A percentile compares a stretch with the other conserved stretches of the same genome.
phyloP scores from a whole-genome alignment of 2,329 filamentous ascomycete genomes.

The Talaromyces sp. region DNA sequence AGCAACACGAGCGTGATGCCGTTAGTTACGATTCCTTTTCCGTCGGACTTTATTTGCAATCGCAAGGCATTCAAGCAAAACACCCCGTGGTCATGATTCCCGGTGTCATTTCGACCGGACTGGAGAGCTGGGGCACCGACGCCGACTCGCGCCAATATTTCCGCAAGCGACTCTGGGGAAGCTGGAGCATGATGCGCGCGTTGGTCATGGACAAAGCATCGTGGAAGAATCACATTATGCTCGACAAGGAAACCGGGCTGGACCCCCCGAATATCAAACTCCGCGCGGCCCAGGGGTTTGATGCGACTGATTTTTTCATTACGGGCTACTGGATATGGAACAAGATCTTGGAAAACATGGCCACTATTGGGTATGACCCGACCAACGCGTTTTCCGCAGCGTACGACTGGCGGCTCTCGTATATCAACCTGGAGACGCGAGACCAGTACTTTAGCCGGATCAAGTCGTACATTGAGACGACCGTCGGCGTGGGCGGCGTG shows the following conservation, averaged over 20 bases:
- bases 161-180: conserved; percentile 90
- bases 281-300: conserved; percentile 90
- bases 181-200: conserved; percentile 98
- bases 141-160: conserved; percentile 85
- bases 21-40: conserved; percentile 92
- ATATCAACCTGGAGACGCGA: conserved; percentile 78
- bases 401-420: conserved; percentile 91
- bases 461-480: conserved; percentile 85
- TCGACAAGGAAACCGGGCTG: conserved; percentile 84
- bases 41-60: conserved; percentile 74
- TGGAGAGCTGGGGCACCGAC: conserved; percentile 94
- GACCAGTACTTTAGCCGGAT: conserved; percentile 92
- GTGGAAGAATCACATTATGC: conserved; percentile 97
- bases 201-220: conserved; percentile 85
- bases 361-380: conserved; percentile 92
- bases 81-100: conserved; percentile 97
- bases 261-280: conserved; percentile 89
- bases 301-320: conserved; percentile 85
- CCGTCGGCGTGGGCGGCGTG: conserved; percentile 63
- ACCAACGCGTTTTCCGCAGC: conserved; percentile 63
- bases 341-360: conserved; percentile 95
- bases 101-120: conserved; percentile 91
- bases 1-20: conserved; percentile 79
- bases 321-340: conserved; percentile 97
- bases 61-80: conserved; percentile 73